phyloP scores from a whole-genome alignment of 1,284 basidiomycete species.

The Mycosarcoma maydis region DNA sequence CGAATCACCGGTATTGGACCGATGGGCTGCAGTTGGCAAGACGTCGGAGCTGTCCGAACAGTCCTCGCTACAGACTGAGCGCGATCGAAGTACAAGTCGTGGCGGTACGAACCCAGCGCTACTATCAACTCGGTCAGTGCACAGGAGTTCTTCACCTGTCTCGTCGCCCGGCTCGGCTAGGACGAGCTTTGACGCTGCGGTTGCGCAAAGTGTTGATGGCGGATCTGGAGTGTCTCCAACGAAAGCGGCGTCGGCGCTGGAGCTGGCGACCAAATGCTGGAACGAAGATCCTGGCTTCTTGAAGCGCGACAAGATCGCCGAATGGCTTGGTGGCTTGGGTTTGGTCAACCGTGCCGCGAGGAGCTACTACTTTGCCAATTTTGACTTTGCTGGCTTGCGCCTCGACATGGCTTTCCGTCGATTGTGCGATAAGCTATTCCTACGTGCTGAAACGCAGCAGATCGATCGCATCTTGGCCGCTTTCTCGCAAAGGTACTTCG shows the following conservation, averaged over 20 bases:
- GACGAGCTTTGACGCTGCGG: slow-evolving; percentile 27
- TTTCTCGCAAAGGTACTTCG: slow-evolving; percentile 87
- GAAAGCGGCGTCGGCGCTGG: slow-evolving; percentile 53
- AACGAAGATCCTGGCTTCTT: slow-evolving; percentile 86
- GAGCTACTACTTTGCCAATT: slow-evolving; percentile 83
- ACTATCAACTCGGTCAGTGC: slow-evolving; percentile 16
- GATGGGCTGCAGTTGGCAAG: slow-evolving; percentile 17
- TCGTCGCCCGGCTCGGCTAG: slow-evolving; percentile 21
- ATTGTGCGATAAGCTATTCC: slow-evolving; percentile 87
- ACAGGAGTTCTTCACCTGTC: slow-evolving; percentile 17
- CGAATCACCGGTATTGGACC: slow-evolving; percentile 14
- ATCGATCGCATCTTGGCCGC: slow-evolving; percentile 93
- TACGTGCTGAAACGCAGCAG: slow-evolving; percentile 97
- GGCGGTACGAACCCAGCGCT: slow-evolving; percentile 2
- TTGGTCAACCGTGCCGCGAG: slow-evolving; percentile 80
- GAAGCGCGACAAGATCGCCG: slow-evolving; percentile 88
- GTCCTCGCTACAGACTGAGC: slow-evolving; percentile 18
- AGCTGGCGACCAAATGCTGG: slow-evolving; percentile 82
- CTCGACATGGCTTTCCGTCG: slow-evolving; percentile 89
- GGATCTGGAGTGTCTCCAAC: slow-evolving; percentile 3
- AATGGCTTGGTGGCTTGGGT: slow-evolving; percentile 89
- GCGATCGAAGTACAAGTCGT: slow-evolving; percentile 20
- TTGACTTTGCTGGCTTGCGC: slow-evolving; percentile 83
- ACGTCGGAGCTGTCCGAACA: slow-evolving; percentile 14
- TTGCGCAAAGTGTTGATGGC: slow-evolving; percentile 6